These are phyloP conservation scores for Saturnispora galanensis DNA, from an alignment of 805 yeast species.

Conservation along the genomic window DNA sequence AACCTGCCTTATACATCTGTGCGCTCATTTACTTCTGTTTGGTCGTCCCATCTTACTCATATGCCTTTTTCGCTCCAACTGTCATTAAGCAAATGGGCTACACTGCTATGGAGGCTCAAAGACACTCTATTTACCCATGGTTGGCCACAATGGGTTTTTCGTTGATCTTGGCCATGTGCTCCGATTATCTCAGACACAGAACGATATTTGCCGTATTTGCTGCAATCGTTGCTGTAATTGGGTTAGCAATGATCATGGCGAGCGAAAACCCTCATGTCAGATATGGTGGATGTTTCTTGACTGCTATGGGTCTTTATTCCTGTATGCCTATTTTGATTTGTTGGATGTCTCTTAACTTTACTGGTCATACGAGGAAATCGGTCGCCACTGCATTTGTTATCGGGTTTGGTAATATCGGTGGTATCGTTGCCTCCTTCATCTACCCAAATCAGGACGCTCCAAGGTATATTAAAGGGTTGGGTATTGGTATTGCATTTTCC, in stretches of 20 bases:
- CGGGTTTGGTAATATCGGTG: slow-evolving; percentile 71
- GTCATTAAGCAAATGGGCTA: slow-evolving; percentile 53
- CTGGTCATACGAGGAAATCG: slow-evolving; percentile 53
- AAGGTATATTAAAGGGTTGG: slow-evolving; percentile 42
- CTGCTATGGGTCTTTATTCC: slow-evolving; percentile 50
- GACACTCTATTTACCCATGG: slow-evolving; percentile 83
- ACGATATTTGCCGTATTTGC: slow-evolving; percentile 32
- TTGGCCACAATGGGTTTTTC: slow-evolving; percentile 60
- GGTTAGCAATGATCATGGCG: slow-evolving; percentile 47
- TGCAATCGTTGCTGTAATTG: slow-evolving; percentile 34
- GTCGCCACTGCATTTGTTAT: slow-evolving; percentile 43
- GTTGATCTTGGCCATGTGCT: slow-evolving; percentile 46
- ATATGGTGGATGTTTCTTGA: slow-evolving; percentile 57
- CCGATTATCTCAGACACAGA: slow-evolving; percentile 46
- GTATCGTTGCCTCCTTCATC: slow-evolving; percentile 52
- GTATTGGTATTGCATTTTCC: slow-evolving; percentile 39
- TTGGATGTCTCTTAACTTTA: slow-evolving; percentile 55
- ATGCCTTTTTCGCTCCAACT: slow-evolving; percentile 64
- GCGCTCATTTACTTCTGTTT: slow-evolving; percentile 57
- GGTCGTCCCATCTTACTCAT: slow-evolving; percentile 62
- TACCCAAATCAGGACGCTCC: slow-evolving; percentile 52
- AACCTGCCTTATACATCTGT: slow-evolving; percentile 46
- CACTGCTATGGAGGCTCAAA: slow-evolving; percentile 65
- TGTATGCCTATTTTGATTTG: slow-evolving; percentile 62
- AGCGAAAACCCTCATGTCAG: slow-evolving; percentile 31